phyloP scores from a whole-genome alignment of 2,329 filamentous ascomycete species.

The Fusarium continuum region DNA sequence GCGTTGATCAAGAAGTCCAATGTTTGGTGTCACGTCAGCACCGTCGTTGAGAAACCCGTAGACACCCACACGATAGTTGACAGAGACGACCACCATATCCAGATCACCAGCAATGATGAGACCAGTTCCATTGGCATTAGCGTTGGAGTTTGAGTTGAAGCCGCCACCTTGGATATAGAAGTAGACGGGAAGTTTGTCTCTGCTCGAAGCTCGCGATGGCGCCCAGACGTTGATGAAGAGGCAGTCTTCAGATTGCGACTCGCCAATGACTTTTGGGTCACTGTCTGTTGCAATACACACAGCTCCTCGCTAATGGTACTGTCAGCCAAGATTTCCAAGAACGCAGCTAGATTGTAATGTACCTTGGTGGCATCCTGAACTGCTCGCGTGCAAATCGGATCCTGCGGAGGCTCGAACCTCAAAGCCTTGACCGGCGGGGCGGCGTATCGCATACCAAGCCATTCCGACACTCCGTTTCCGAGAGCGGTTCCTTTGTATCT shows the following conservation, averaged over 20 bases:
- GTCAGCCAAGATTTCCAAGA: not conserved
- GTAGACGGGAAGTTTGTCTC: slow-evolving; percentile 70
- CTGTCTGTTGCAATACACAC: slow-evolving; percentile 47
- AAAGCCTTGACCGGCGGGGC: slow-evolving; percentile 71
- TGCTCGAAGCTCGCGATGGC: slow-evolving; percentile 59
- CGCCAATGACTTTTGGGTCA: slow-evolving; percentile 31
- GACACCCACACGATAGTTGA: slow-evolving; percentile 80
- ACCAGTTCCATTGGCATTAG: slow-evolving; percentile 67
- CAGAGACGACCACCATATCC: slow-evolving; percentile 73
- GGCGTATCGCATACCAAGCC: slow-evolving; percentile 80
- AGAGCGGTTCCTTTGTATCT: slow-evolving; percentile 67
- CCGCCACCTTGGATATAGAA: slow-evolving; percentile 68
- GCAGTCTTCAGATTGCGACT: slow-evolving; percentile 68
- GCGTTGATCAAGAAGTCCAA: slow-evolving; percentile 75
- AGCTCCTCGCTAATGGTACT: slow-evolving; percentile 32
- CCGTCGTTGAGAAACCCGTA: slow-evolving; percentile 75
- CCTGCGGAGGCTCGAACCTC: slow-evolving; percentile 73
- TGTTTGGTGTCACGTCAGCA: slow-evolving; percentile 68
- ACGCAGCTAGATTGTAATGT: slow-evolving; percentile 4
- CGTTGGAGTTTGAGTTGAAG: slow-evolving; percentile 60
- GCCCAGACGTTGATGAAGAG: slow-evolving; percentile 73
- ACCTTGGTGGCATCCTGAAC: slow-evolving; percentile 66
- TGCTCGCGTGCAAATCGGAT: slow-evolving; percentile 60
- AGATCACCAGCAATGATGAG: slow-evolving; percentile 66
- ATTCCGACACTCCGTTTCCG: slow-evolving; percentile 69